phyloP scores from a whole-genome alignment of 169 alveolate species.

The Eimeria praecox region DNA sequence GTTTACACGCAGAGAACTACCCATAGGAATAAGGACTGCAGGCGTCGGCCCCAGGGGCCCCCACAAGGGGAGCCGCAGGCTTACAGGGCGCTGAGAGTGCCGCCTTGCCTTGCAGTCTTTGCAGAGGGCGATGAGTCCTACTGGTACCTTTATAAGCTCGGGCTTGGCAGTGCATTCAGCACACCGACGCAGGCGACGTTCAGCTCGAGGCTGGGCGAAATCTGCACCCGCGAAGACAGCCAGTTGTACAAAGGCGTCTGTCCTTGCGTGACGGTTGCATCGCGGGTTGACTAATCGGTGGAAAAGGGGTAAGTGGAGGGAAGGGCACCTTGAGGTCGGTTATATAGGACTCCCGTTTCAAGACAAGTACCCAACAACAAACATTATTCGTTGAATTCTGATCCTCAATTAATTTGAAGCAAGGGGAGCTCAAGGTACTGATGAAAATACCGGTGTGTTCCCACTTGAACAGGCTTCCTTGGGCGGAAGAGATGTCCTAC shows the following conservation, averaged over 20 bases:
- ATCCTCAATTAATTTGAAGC: background rate
- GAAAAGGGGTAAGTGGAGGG: background rate
- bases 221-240: slow-evolving; percentile 18
- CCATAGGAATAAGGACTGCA: background rate
- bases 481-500: slow-evolving; percentile 58
- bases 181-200: background rate
- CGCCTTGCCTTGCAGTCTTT: background rate
- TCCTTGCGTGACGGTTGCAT: slow-evolving; percentile 8
- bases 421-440: background rate
- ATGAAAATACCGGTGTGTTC: too few species aligned
- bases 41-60: slow-evolving; percentile 23
- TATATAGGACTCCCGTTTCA: background rate
- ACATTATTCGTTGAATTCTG: background rate
- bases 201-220: background rate
- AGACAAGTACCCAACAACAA: background rate
- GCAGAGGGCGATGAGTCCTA: slow-evolving; percentile 25
- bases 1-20: background rate
- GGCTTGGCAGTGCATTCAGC: slow-evolving; percentile 6
- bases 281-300: background rate
- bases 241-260: background rate
- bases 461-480: slow-evolving; percentile 44
- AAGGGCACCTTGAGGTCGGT: background rate
- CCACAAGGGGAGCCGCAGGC: slow-evolving; percentile 25
- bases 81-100: background rate
- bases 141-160: background rate